Evolutionary conservation across 257 asterid species (phyloP).

Genomic region (Solanum dulcamara): DNA sequence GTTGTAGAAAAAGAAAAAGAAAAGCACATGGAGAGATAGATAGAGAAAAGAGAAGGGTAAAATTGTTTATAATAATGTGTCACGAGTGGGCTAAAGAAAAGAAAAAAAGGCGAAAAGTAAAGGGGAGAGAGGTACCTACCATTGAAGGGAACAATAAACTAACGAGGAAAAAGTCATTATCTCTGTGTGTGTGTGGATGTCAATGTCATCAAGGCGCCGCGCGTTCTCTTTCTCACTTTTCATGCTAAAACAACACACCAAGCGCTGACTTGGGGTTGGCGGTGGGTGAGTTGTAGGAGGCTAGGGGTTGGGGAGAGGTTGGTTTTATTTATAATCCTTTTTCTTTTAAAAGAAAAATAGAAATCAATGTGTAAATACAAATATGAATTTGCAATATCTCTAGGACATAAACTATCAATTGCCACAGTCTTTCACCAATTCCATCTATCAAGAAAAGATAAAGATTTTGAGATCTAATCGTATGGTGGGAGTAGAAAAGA

Average conservation of each 20-base stretch:
- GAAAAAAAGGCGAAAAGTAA: conserved; percentile 24
- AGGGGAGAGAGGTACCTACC: not conserved
- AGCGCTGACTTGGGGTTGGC: not conserved
- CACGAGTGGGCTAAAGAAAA: conserved; percentile 41
- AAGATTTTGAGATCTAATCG: not conserved
- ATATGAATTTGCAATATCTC: not conserved
- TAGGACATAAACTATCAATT: no score
- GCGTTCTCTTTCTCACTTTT: not conserved
- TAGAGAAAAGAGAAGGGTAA: not conserved
- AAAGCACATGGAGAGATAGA: not conserved
- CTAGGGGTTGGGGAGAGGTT: not conserved
- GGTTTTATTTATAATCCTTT: not conserved
- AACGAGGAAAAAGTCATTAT: conserved; percentile 20
- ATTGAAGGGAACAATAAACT: conserved; percentile 7
- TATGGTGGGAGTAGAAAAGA: not conserved
- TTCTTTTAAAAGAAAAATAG: not conserved
- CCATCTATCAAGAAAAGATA: not conserved
- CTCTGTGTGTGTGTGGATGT: not conserved
- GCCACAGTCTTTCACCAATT: no score
- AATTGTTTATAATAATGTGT: conserved; percentile 16
- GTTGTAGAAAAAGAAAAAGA: not conserved
- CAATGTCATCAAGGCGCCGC: conserved; percentile 17
- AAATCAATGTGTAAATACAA: not conserved
- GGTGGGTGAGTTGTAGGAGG: not conserved
- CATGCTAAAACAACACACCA: not conserved